Evolutionary conservation across 2,329 filamentous ascomycete genomes (phyloP).

Genomic region (Calycina marina): DNA sequence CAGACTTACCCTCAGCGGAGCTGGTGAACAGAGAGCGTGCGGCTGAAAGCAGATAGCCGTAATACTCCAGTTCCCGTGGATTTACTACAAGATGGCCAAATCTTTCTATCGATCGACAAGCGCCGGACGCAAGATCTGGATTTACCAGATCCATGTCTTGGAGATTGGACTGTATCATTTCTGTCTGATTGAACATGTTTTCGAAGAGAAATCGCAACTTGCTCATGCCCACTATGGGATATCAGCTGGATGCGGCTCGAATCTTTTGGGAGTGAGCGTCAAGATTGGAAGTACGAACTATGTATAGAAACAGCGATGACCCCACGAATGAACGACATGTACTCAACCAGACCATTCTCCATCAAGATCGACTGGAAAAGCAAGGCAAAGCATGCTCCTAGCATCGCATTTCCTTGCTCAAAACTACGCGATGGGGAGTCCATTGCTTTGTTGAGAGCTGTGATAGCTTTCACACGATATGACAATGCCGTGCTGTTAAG

Average conservation of each 20-base stretch:
- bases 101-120: conserved; percentile 29
- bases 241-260: neutral
- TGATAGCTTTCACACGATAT: conserved; percentile 52
- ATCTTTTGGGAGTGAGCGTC: too few species aligned
- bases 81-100: conserved; percentile 29
- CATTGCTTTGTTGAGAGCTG: conserved; percentile 27
- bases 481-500: conserved; percentile 36
- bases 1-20: conserved; percentile 12
- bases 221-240: conserved; percentile 29
- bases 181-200: conserved; percentile 28
- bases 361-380: conserved; percentile 43
- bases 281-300: too few species aligned
- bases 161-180: conserved; percentile 30
- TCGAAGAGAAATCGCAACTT: conserved; percentile 34
- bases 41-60: conserved; percentile 30
- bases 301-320: conserved; percentile 39
- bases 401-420: conserved; percentile 43
- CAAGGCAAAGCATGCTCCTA: conserved; percentile 44
- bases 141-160: conserved; percentile 30
- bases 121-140: conserved; percentile 31
- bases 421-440: conserved; percentile 26
- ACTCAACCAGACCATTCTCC: conserved; percentile 43
- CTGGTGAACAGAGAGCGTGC: conserved; percentile 20
- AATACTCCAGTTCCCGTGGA: conserved; percentile 32
- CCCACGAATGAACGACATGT: conserved; percentile 45